Base-by-base conservation (phyloP, 768 basidiomycete genomes). In the Tephrocybe sp. region DNA sequence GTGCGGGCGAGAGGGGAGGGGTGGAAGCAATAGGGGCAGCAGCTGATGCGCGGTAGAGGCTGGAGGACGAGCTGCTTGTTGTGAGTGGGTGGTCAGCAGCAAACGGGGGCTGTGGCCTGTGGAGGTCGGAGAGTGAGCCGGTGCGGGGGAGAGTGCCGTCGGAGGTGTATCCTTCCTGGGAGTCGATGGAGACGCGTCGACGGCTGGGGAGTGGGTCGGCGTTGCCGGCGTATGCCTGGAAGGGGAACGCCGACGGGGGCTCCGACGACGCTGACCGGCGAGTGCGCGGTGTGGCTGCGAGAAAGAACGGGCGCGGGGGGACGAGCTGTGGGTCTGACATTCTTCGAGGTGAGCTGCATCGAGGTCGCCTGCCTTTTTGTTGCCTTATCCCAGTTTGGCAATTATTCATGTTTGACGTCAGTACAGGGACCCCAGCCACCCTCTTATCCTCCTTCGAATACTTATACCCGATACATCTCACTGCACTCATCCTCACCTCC, bases 161-260 rank as follows among this genome's bases (percentile, higher is more conserved):
- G 8, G 34, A 62, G 42, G 65, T 24, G 51, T 55, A 52, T 49
- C n/a, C n/a, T n/a, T n/a, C n/a, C n/a, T 49, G 60, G 59, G 66
- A 58, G 61, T 76, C 78, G 22, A 66, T 55, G 41, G 78, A 79
- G n/a, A 69, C 70, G 7, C 76, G 69, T 12, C 71, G 69, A 13
- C 61, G 48, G 30, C 64, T 57, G 24, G 33, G 33, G 7, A 76
- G 68, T 0, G 83, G 80, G 58, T 86, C 86, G 8, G 84, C 80
- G 61, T 84, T 86, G 13, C 84, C 83, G 0, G 78, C 72, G 59
- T 86, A 76, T 0, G 78, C 75, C 60, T 84, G 79, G 71, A 82
- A 84, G 12, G 83, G 83, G 37, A 69, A 74, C 13, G 65, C 43
- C 9, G 33, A 15, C 11, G 33, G 33, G 11, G 15, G 7, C 8